Percentiles rank a stretch among this genome's conserved stretches.
Evolutionary conservation across 2,329 filamentous ascomycete species (phyloP).

Genomic region (Aspergillus sp.): DNA sequence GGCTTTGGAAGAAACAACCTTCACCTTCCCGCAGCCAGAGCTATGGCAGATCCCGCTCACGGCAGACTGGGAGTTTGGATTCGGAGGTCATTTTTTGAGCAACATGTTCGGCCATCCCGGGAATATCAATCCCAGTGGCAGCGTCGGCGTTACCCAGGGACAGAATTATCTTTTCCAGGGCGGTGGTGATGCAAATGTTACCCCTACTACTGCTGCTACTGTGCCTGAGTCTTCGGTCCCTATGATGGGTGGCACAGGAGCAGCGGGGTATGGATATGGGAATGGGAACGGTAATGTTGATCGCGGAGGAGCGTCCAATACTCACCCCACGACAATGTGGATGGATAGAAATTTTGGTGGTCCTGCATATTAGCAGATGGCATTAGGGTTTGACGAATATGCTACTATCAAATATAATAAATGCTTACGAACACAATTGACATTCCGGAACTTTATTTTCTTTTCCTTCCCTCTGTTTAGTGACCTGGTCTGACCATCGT

Average conservation of each 20-base stretch:
- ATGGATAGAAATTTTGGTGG: constrained; percentile 7
- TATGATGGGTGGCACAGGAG: not conserved
- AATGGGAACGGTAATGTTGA: not conserved
- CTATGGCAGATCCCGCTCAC: constrained; percentile 90
- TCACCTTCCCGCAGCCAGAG: constrained; percentile 49
- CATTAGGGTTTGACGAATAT: not conserved
- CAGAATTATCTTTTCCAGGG: constrained; percentile 6
- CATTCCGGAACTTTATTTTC: no score
- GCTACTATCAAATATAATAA: not conserved
- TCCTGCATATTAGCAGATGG: not conserved
- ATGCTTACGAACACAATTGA: not conserved
- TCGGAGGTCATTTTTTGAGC: constrained; percentile 22
- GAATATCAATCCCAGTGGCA: not conserved
- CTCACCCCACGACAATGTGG: not conserved
- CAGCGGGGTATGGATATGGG: not conserved
- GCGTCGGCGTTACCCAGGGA: not conserved
- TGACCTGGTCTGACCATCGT: no score
- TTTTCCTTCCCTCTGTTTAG: no score
- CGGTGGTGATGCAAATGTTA: not conserved
- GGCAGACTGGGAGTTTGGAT: constrained; percentile 70
- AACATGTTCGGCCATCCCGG: not conserved
- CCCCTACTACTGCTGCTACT: not conserved
- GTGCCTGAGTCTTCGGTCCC: not conserved
- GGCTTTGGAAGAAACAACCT: constrained; percentile 3
- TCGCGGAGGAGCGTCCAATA: not conserved